Evolutionary conservation across 495 filamentous ascomycete genomes (phyloP).

Genomic region (Penicillium roqueforti): DNA sequence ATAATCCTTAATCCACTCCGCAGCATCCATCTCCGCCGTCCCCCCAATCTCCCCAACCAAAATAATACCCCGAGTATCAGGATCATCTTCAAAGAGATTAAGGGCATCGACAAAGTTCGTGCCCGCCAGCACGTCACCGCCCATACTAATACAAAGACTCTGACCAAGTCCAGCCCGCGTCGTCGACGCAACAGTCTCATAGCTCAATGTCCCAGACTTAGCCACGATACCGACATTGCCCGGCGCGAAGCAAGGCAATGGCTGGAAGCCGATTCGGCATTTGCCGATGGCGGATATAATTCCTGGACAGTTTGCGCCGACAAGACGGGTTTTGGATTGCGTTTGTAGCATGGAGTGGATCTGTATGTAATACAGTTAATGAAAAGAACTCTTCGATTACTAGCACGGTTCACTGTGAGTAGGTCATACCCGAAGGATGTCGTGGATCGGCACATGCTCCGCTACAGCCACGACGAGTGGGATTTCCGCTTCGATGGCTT

Average conservation of each 20-base stretch:
- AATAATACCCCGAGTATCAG: conserved; percentile 76
- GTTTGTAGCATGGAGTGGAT: conserved; percentile 74
- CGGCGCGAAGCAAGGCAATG: conserved; percentile 67
- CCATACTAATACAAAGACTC: conserved; percentile 82
- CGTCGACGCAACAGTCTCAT: conserved; percentile 81
- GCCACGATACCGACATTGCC: conserved; percentile 78
- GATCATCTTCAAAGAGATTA: conserved; percentile 66
- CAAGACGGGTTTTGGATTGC: conserved; percentile 74
- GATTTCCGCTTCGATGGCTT: conserved; percentile 85
- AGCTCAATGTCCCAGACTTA: conserved; percentile 85
- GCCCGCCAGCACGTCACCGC: conserved; percentile 78
- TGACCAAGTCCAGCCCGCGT: conserved; percentile 80
- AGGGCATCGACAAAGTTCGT: conserved; percentile 79
- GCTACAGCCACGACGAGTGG: conserved; percentile 85
- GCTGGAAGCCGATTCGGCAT: conserved; percentile 86
- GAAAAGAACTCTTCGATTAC: not conserved
- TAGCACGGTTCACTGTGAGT: not conserved
- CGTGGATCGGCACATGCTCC: conserved; percentile 85
- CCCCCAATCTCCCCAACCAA: conserved; percentile 88
- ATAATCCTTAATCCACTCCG: conserved; percentile 74
- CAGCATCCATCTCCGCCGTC: conserved; percentile 72
- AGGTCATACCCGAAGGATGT: conserved; percentile 66
- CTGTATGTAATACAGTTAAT: conserved; percentile 39
- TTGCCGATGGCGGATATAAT: conserved; percentile 79
- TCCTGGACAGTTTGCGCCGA: conserved; percentile 83